A percentile compares a stretch with the other conserved stretches of the same genome.
Conservation (phyloP, 2,329 filamentous ascomycete species). For the Ilyonectria destructans region DNA sequence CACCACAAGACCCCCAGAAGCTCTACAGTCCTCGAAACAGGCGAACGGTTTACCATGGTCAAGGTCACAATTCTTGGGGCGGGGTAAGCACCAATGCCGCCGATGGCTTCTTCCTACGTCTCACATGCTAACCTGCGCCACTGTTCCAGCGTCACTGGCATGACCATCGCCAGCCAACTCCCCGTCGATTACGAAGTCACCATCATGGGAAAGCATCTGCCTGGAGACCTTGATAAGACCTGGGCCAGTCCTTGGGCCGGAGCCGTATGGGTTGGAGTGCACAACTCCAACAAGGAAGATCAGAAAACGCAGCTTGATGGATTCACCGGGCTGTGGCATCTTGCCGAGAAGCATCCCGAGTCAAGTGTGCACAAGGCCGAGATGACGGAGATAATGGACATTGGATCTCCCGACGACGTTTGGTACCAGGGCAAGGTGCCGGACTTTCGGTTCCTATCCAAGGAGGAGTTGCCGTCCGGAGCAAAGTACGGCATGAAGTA, state of each 20-base stretch:
- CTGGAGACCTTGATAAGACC: slow-evolving; percentile 7
- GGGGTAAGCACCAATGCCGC: background rate
- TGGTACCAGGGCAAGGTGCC: slow-evolving; percentile 4
- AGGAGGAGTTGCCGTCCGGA: slow-evolving; percentile 3
- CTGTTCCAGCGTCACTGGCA: slow-evolving; percentile 19
- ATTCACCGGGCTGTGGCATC: slow-evolving; percentile 17
- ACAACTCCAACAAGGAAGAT: slow-evolving; percentile 9
- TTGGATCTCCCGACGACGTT: slow-evolving; percentile 10
- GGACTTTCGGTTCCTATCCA: slow-evolving; percentile 15
- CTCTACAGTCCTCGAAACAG: too few species aligned
- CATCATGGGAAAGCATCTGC: slow-evolving; percentile 23
- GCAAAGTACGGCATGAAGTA: slow-evolving; percentile 25
- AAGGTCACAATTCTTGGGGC: too few species aligned
- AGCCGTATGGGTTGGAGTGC: slow-evolving; percentile 24
- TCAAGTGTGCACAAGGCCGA: slow-evolving; percentile 16
- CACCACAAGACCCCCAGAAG: too few species aligned
- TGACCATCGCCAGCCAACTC: slow-evolving; percentile 26
- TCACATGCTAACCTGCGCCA: too few species aligned
- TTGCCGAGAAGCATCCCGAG: slow-evolving; percentile 16
- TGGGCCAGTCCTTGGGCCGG: slow-evolving; percentile 24
- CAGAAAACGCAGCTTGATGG: slow-evolving; percentile 30
- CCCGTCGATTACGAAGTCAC: slow-evolving; percentile 22
- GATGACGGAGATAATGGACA: slow-evolving; percentile 24
- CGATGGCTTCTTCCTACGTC: too few species aligned
- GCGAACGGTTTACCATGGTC: background rate